Evolutionary conservation across 2,329 filamentous ascomycete species (phyloP), one percentile per base, ranked within the genome.

Genomic region (Pseudohalonectria lignicola): DNA sequence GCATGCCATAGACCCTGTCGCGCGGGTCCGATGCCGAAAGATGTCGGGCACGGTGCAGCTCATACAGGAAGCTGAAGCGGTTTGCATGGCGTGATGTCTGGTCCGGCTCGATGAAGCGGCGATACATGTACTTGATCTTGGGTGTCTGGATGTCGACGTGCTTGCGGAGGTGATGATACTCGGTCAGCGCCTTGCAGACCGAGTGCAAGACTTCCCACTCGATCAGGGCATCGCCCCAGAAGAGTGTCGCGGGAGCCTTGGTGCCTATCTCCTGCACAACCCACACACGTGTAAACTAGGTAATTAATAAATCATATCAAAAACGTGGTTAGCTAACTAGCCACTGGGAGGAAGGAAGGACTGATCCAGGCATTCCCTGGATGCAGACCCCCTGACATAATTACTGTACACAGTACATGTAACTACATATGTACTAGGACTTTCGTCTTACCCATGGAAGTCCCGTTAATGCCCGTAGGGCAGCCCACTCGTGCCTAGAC

Each of bases 51-150:
- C 39, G 39, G 17, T 40, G 39, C 6, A 40, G 34, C 31, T 40
- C 39, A 17, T 40, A 40, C 20, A 40, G 30, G 19, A 40, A 40
- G 39, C 31, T 40, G 26, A 32, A 36, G 10, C 39, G 34, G 34
- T 40, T 40, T 13, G 39, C 39, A 21, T 40, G 39, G n/a, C 31
- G 34, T 4, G 39, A 37, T n/a, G 21, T 31, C 33, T 35, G 15
- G 29, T 37, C 33, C 15, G 39, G 39, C 29, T 34, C 33, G 4
- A 40, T 26, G 29, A 40, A 40, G 8, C 39, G 34, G 16, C 16
- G 34, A 21, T 32, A 40, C 4, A 40, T 17, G 21, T 32, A 40
- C 5, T 17, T 31, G 19, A 40, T 33, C 11, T 40, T 29, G 6
- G 34, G 20, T n/a, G 34, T 40, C 13, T 16, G 25, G 39, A 40